Conservation (phyloP, 179 eudicot genomes). For the Actinidia polygama region DNA sequence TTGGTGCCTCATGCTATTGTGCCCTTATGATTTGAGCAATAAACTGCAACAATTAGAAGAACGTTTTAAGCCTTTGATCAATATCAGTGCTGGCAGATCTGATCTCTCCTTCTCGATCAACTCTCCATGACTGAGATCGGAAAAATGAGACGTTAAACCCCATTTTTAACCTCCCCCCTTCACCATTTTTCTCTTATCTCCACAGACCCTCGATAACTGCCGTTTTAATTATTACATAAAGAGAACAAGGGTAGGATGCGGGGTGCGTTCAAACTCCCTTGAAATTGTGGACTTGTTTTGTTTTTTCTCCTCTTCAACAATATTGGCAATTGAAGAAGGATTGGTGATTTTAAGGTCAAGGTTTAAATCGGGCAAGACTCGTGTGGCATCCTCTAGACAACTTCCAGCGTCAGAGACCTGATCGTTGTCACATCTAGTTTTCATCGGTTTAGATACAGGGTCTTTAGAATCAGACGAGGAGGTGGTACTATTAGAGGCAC, state of each 20-base stretch:
- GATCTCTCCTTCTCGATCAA: not conserved
- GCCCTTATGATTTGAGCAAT: not conserved
- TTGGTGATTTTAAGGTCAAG: slow-evolving; percentile 19
- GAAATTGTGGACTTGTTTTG: not conserved
- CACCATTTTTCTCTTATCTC: not conserved
- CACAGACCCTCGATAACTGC: not conserved
- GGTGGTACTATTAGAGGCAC: not conserved
- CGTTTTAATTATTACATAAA: not conserved
- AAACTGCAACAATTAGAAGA: not conserved
- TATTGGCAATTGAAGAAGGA: not conserved
- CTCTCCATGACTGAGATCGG: not conserved
- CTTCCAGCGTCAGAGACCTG: slow-evolving; percentile 14
- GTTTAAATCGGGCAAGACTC: slow-evolving; percentile 31
- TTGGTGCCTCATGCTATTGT: not conserved
- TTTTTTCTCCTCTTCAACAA: slow-evolving; percentile 5
- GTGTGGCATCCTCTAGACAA: slow-evolving; percentile 12
- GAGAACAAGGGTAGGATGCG: slow-evolving; percentile 9
- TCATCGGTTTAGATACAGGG: not conserved
- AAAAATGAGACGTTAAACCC: not conserved
- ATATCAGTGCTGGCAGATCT: not conserved
- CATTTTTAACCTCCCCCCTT: not conserved
- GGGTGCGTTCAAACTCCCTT: not conserved
- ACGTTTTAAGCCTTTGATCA: not conserved
- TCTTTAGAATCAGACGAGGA: slow-evolving; percentile 1
- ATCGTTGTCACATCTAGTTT: not conserved